A percentile compares a stretch with the other conserved stretches of the same genome.
Evolutionary conservation across 805 yeast species (phyloP).

Genomic region (Candida sithepensis): DNA sequence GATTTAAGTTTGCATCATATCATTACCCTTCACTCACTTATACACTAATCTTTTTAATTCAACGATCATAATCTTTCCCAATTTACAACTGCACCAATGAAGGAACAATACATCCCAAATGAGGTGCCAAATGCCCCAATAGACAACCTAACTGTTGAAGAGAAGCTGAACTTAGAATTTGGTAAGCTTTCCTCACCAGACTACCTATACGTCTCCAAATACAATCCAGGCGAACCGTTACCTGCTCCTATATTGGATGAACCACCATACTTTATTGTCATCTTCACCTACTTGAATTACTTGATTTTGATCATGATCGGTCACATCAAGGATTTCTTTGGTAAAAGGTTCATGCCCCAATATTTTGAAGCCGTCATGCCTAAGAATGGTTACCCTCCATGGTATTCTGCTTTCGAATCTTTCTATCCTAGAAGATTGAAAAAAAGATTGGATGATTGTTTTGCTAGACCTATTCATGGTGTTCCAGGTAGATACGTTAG

Average conservation of each 20-base stretch:
- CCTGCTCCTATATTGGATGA: constrained; percentile 70
- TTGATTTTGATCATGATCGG: constrained; percentile 84
- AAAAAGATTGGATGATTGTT: constrained; percentile 88
- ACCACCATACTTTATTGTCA: constrained; percentile 76
- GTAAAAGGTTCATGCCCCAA: constrained; percentile 65
- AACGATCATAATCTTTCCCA: background rate
- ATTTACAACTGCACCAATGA: background rate
- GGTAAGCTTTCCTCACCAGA: constrained; percentile 67
- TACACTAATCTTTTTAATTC: background rate
- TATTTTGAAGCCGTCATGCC: constrained; percentile 66
- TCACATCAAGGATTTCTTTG: constrained; percentile 85
- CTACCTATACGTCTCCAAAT: constrained; percentile 58
- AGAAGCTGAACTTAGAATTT: constrained; percentile 61
- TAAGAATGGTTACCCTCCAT: constrained; percentile 90
- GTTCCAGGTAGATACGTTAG: constrained; percentile 92
- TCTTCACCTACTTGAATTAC: constrained; percentile 83
- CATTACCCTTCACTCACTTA: background rate
- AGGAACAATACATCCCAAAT: constrained; percentile 7
- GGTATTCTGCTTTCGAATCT: constrained; percentile 90
- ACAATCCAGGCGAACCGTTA: constrained; percentile 54
- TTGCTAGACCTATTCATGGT: constrained; percentile 93
- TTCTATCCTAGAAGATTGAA: constrained; percentile 92
- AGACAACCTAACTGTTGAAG: constrained; percentile 26
- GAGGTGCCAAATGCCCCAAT: constrained; percentile 33
- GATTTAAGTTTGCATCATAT: too few species aligned